Conservation (phyloP, 139 green algal species). For the Pycnococcus provasolii region DNA sequence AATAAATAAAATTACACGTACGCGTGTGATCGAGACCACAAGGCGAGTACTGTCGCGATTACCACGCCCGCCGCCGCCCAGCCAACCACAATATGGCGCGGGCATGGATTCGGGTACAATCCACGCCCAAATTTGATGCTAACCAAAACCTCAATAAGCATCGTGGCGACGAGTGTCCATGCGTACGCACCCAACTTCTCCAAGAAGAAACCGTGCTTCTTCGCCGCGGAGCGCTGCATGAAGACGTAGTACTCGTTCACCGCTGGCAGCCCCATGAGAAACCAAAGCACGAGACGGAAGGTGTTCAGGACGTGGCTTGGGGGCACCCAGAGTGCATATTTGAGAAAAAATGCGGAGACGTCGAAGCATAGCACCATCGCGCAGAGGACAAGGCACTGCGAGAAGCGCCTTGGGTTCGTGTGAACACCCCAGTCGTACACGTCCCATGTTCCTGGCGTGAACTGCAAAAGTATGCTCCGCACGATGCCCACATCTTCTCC, state of each 20-base stretch:
- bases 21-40: too few species aligned
- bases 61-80: background rate
- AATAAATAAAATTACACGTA: too few species aligned
- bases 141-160: slow-evolving; percentile 53
- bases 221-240: slow-evolving; percentile 37
- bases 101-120: slow-evolving; percentile 6
- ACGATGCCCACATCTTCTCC: too few species aligned
- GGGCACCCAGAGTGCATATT: slow-evolving; percentile 77
- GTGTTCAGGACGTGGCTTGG: slow-evolving; percentile 67
- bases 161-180: slow-evolving; percentile 50
- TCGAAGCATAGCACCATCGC: slow-evolving; percentile 45
- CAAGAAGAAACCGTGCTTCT: slow-evolving; percentile 24
- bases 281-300: slow-evolving; percentile 50
- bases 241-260: slow-evolving; percentile 72
- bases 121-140: slow-evolving; percentile 67
- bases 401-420: slow-evolving; percentile 9
- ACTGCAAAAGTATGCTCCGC: background rate
- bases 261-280: slow-evolving; percentile 45
- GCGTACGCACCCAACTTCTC: slow-evolving; percentile 70
- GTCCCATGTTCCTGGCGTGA: slow-evolving; percentile 10
- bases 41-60: too few species aligned
- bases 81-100: background rate
- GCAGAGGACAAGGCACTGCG: slow-evolving; percentile 35
- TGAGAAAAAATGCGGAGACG: slow-evolving; percentile 92
- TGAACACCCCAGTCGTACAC: slow-evolving; percentile 13